phyloP scores from a whole-genome alignment of 208 protist genomes.

The Balamuthia mandrillaris region DNA sequence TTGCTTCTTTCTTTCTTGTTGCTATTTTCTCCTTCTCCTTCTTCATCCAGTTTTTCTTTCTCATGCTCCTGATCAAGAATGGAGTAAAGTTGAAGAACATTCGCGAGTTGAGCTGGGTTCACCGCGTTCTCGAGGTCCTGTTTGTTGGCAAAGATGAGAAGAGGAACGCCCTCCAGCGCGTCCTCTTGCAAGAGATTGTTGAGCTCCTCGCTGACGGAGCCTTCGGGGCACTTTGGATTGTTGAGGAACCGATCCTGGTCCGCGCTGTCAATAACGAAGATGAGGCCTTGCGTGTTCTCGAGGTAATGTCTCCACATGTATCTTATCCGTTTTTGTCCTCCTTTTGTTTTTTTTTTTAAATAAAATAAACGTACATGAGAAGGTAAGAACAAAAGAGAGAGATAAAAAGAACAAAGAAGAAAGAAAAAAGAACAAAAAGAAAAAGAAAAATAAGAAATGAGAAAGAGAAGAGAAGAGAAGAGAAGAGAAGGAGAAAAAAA shows the following conservation, averaged over 20 bases:
- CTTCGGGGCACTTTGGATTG: too few species aligned
- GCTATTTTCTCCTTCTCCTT: too few species aligned
- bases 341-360: background rate
- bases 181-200: conserved; percentile 77
- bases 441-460: too few species aligned
- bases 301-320: conserved; percentile 90
- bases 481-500: background rate
- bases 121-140: too few species aligned
- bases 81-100: too few species aligned
- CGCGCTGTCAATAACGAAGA: conserved; percentile 79
- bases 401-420: background rate
- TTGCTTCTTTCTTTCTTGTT: too few species aligned
- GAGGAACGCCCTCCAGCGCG: conserved; percentile 61
- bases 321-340: conserved; percentile 20
- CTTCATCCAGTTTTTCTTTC: too few species aligned
- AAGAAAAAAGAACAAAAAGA: background rate
- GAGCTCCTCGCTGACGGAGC: conserved; percentile 45
- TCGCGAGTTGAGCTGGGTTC: too few species aligned
- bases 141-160: conserved; percentile 83
- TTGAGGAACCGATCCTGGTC: conserved; percentile 73
- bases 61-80: too few species aligned
- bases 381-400: background rate
- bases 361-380: background rate
- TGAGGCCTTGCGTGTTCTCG: conserved; percentile 76
- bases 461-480: too few species aligned